Percentiles rank a stretch among this genome's conserved stretches.
Evolutionary conservation across 1,284 basidiomycete species (phyloP).

Genomic region (Paramarasmius palmivorus): DNA sequence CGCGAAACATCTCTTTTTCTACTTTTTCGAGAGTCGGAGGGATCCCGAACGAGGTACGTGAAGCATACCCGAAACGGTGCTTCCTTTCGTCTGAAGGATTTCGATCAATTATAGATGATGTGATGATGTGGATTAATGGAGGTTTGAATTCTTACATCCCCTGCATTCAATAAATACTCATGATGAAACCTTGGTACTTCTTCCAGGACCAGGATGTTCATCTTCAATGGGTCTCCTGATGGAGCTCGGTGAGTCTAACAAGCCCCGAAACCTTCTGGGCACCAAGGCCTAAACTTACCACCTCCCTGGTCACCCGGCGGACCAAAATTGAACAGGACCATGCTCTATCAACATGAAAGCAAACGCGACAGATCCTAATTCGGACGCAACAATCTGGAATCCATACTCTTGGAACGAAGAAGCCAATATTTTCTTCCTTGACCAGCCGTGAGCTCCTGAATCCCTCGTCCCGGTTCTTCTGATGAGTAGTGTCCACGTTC

Average conservation of each 20-base stretch:
- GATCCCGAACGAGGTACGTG: slow-evolving; percentile 54
- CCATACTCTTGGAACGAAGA: slow-evolving; percentile 71
- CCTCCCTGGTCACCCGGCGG: no score
- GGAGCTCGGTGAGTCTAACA: slow-evolving; percentile 52
- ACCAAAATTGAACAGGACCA: no score
- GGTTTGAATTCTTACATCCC: slow-evolving; percentile 30
- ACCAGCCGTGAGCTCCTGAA: slow-evolving; percentile 57
- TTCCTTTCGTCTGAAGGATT: not conserved
- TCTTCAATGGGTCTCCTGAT: slow-evolving; percentile 67
- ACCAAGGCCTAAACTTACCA: no score
- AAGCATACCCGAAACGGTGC: not conserved
- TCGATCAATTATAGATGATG: slow-evolving; percentile 44
- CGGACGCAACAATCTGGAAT: slow-evolving; percentile 58
- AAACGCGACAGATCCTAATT: slow-evolving; percentile 25
- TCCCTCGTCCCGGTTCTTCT: not conserved
- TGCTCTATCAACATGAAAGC: slow-evolving; percentile 55
- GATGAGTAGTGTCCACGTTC: no score
- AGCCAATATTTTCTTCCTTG: slow-evolving; percentile 72
- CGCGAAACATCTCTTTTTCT: slow-evolving; percentile 66
- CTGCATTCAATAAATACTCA: slow-evolving; percentile 16
- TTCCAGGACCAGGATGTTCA: slow-evolving; percentile 61
- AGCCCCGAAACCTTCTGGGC: slow-evolving; percentile 21
- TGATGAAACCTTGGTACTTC: slow-evolving; percentile 10
- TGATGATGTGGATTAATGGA: slow-evolving; percentile 76
- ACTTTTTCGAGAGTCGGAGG: slow-evolving; percentile 80